Conservation (phyloP, 768 basidiomycete species). For the Hysterangium stoloniferum region DNA sequence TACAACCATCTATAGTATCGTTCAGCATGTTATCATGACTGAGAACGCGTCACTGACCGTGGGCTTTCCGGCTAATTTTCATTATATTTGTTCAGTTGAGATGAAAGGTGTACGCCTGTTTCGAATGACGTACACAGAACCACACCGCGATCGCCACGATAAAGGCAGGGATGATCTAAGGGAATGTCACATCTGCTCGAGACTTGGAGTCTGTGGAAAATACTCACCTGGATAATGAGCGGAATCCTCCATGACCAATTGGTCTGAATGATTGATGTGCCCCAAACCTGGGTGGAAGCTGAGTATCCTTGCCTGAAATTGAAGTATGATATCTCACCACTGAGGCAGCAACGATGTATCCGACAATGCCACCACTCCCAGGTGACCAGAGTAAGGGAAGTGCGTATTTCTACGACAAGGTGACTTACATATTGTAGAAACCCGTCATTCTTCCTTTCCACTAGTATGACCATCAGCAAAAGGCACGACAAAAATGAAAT, state of each 20-base stretch:
- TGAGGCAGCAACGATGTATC: too few species aligned
- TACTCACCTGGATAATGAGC: constrained; percentile 17
- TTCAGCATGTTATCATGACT: neutral
- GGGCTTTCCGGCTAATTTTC: constrained; percentile 1
- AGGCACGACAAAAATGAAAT: constrained; percentile 9
- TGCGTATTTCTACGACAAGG: neutral
- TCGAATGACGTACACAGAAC: constrained; percentile 18
- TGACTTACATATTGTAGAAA: constrained; percentile 12
- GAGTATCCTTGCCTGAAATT: too few species aligned
- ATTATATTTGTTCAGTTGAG: too few species aligned
- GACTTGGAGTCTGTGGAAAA: too few species aligned
- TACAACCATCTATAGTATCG: neutral
- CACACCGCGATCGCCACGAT: constrained; percentile 18
- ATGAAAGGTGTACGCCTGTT: too few species aligned
- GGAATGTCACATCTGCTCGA: too few species aligned
- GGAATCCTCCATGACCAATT: constrained; percentile 21
- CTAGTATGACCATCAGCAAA: constrained; percentile 19
- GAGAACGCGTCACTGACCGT: neutral
- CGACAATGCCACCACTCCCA: too few species aligned
- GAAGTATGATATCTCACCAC: too few species aligned
- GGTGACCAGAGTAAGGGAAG: too few species aligned
- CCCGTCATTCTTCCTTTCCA: constrained; percentile 12
- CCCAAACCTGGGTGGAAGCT: constrained; percentile 4
- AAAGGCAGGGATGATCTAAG: constrained; percentile 14
- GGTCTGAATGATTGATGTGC: constrained; percentile 13